Conservation (phyloP, 129 eudicot genomes). For the Logfia minima region DNA sequence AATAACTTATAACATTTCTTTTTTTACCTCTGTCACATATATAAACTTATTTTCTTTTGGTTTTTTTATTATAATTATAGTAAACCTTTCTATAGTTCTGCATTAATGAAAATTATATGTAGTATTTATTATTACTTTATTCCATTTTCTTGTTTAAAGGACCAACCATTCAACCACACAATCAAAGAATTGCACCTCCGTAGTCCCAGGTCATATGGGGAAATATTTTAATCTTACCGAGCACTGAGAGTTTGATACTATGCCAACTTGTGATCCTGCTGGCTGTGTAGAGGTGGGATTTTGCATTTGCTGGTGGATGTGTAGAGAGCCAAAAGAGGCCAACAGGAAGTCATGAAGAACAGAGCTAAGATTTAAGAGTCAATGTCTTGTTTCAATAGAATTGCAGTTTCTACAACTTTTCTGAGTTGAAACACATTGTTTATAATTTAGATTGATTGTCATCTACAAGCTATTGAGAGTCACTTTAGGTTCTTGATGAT, state of each 20-base stretch:
- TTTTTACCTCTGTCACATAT: not conserved
- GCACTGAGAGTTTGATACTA: not conserved
- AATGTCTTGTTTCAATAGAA: not conserved
- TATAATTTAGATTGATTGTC: not conserved
- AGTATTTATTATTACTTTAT: too few relatives aligned
- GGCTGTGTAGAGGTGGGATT: not conserved
- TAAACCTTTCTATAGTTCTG: too few relatives aligned
- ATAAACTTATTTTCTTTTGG: not conserved
- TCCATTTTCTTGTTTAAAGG: too few relatives aligned
- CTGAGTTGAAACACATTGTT: not conserved
- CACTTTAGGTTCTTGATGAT: not conserved
- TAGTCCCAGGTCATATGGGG: not conserved
- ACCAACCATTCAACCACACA: not conserved
- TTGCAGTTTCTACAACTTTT: not conserved
- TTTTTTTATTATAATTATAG: not conserved
- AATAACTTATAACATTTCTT: not conserved
- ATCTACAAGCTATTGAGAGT: not conserved
- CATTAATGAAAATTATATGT: too few relatives aligned
- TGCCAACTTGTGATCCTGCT: not conserved
- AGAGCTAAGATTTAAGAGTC: not conserved
- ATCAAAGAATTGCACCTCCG: not conserved
- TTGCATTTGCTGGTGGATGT: not conserved
- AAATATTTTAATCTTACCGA: too few relatives aligned
- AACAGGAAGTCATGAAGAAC: slow-evolving; percentile 7
- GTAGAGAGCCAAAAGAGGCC: slow-evolving; percentile 14